Evolutionary conservation across 73 alveolate genomes (phyloP).

Genomic region (Breviolum minutum): DNA sequence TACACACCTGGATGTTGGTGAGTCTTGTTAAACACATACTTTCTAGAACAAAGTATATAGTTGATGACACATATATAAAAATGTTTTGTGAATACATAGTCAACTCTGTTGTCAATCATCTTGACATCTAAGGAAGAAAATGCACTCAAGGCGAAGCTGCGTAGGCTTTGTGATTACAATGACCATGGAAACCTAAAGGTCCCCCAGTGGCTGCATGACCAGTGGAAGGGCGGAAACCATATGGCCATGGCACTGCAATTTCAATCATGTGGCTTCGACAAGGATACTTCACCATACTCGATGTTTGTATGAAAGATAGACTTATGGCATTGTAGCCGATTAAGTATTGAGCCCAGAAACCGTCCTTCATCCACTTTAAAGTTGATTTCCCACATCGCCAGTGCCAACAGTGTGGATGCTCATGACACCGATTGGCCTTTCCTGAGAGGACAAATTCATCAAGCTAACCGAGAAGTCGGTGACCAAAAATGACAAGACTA

Average conservation of each 20-base stretch:
- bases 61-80: too few species aligned
- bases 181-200: neutral
- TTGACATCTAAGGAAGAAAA: neutral
- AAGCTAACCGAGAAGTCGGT: neutral
- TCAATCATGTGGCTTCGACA: neutral
- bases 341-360: neutral
- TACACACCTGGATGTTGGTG: too few species aligned
- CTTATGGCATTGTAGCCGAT: neutral
- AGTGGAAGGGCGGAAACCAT: neutral
- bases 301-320: neutral
- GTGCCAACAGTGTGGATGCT: too few species aligned
- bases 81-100: too few species aligned
- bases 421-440: neutral
- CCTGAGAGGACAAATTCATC: neutral
- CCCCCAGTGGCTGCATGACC: conserved; percentile 3
- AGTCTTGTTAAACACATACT: too few species aligned
- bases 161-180: neutral
- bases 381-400: too few species aligned
- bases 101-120: too few species aligned
- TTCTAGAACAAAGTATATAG: too few species aligned
- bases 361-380: neutral
- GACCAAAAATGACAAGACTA: neutral
- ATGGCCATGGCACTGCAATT: neutral
- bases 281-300: neutral
- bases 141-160: neutral